Evolutionary conservation across 1,284 basidiomycete species (phyloP).

Genomic region (Ceraceosorus bombacis): DNA sequence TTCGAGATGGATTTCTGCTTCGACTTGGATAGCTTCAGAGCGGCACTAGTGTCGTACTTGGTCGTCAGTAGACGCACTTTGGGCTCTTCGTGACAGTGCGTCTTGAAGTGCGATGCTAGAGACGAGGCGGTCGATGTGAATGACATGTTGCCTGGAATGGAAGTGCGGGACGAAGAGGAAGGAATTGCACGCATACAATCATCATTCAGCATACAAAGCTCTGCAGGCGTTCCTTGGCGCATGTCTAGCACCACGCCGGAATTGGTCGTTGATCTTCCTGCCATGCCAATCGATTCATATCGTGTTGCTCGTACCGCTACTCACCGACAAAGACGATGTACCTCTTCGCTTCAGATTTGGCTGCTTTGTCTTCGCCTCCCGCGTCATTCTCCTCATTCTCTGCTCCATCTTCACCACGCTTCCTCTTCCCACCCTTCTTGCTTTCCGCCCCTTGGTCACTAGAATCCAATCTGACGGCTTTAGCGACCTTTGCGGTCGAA

Average conservation of each 20-base stretch:
- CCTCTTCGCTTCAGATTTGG: neutral
- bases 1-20: conserved; percentile 47
- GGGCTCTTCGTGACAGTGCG: conserved; percentile 41
- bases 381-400: neutral
- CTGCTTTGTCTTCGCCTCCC: neutral
- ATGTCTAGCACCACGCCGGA: neutral
- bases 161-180: neutral
- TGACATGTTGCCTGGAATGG: conserved; percentile 39
- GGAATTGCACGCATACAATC: neutral
- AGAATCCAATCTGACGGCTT: no score
- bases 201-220: neutral
- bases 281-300: neutral
- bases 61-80: conserved; percentile 41
- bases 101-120: conserved; percentile 38
- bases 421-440: neutral
- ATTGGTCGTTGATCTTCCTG: neutral
- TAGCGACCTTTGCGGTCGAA: neutral
- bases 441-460: neutral
- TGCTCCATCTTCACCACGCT: neutral
- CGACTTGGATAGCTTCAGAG: conserved; percentile 27
- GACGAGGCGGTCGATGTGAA: conserved; percentile 35
- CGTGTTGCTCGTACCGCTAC: neutral
- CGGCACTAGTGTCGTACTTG: conserved; percentile 30
- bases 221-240: no score
- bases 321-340: conserved; percentile 42